These are phyloP conservation scores for Barnettozyma sucrosica DNA, from an alignment of 805 yeast genomes.

Conservation along the genomic window DNA sequence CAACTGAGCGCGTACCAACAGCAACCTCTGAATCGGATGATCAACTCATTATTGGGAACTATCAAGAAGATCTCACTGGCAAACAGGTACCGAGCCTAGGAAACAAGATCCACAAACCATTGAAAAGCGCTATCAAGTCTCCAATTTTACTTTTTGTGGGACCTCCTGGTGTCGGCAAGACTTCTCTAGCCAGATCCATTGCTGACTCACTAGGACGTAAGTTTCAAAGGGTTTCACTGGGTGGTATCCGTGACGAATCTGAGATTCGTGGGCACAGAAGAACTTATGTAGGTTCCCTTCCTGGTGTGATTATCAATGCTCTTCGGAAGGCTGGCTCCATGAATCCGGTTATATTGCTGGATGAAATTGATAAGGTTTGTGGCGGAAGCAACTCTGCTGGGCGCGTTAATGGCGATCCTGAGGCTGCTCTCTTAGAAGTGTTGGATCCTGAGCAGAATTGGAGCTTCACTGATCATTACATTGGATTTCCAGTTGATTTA, in stretches of 20 bases:
- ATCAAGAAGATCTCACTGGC: slow-evolving; percentile 4
- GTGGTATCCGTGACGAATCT: slow-evolving; percentile 85
- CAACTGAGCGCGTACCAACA: background rate
- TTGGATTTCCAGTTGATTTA: slow-evolving; percentile 81
- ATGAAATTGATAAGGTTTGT: slow-evolving; percentile 77
- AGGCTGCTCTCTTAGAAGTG: slow-evolving; percentile 83
- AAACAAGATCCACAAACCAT: slow-evolving; percentile 2
- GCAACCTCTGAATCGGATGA: slow-evolving; percentile 7
- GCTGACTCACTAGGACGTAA: slow-evolving; percentile 68
- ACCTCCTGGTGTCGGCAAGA: slow-evolving; percentile 93
- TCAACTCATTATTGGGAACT: slow-evolving; percentile 17
- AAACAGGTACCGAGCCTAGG: background rate
- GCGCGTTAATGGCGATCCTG: slow-evolving; percentile 74
- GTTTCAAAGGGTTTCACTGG: slow-evolving; percentile 76
- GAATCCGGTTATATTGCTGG: slow-evolving; percentile 79
- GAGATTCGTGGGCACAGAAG: slow-evolving; percentile 88
- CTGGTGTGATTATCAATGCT: slow-evolving; percentile 75
- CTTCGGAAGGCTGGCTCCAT: slow-evolving; percentile 67
- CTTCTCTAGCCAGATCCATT: slow-evolving; percentile 77
- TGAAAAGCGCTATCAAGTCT: slow-evolving; percentile 11
- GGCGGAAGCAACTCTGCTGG: slow-evolving; percentile 41
- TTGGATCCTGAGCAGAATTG: slow-evolving; percentile 86
- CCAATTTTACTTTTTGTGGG: slow-evolving; percentile 82
- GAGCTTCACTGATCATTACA: slow-evolving; percentile 72
- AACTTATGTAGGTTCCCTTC: slow-evolving; percentile 90